Evolutionary conservation across 345 rosid genomes (phyloP), one percentile per base, ranked within the genome.

Genomic region (Salix suchowensis): DNA sequence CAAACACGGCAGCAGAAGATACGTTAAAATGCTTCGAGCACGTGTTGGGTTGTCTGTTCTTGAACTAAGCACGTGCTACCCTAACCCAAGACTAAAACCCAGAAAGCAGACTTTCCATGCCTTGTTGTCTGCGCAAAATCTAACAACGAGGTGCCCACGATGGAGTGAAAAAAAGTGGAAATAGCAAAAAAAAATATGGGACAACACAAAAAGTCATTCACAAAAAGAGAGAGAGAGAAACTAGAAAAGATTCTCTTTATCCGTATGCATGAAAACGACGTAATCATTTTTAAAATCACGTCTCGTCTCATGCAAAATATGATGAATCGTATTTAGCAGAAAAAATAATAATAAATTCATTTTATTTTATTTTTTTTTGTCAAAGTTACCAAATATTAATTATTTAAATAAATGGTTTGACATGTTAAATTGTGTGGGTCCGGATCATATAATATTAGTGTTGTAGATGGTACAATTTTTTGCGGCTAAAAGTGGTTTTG

Each of bases 341-440:
- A 58, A 55, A 8, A n/a, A 58, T 3, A 54, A 44, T 14, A 46
- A 46, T 3, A 46, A 1, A 46, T 14, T 30, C 4, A 2, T 30
- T 30, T 46, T 3, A 46, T 13, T 46, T 46, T 46, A 13, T 3
- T 14, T 46, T 46, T 3, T 0, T 46, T 13, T 0, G 14, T 46
- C 4, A 13, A 36, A 36, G 0, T 1, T 1, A 1, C 0, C 0
- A 52, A 0, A 52, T 1, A 0, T 6, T 2, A 11, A 42, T 42
- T 40, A 2, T 40, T 10, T 40, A 9, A 40, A 40, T 0, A 40
- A 10, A 2, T 1, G 2, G 2, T 10, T 42, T 2, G 3, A 6
- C 4, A 42, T 42, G 14, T 42, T 42, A 42, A 42, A 3, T 40
- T 40, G 13, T 42, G 14, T 42, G 46, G 46, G 46, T 11, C 14